These are phyloP conservation scores for Fusarium bactridioides DNA, from an alignment of 2,329 filamentous ascomycete genomes.

Conservation along the genomic window DNA sequence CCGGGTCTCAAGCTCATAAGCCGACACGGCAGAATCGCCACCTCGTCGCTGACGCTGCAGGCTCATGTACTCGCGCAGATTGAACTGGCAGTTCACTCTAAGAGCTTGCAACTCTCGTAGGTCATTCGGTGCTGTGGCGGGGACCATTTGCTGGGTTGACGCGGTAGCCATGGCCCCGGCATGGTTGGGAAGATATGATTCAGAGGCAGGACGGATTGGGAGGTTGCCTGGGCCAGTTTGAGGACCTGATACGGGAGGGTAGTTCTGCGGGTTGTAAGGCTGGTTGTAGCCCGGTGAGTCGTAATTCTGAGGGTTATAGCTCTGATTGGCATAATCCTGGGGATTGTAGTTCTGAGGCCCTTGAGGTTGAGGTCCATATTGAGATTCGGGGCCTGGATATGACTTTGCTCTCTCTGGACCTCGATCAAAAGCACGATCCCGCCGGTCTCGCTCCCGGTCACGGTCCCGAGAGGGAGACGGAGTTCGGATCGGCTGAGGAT, in stretches of 20 bases:
- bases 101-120: constrained; percentile 45
- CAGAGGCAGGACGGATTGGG: constrained; percentile 35
- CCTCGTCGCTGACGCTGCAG: constrained; percentile 44
- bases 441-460: constrained; percentile 15
- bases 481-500: constrained; percentile 41
- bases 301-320: constrained; percentile 32
- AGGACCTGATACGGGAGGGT: constrained; percentile 32
- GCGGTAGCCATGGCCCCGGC: constrained; percentile 31
- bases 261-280: constrained; percentile 33
- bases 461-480: constrained; percentile 34
- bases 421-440: constrained; percentile 15
- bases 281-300: constrained; percentile 29
- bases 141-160: constrained; percentile 27
- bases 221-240: constrained; percentile 27
- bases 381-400: constrained; percentile 31
- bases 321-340: constrained; percentile 28
- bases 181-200: constrained; percentile 33
- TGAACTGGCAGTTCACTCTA: constrained; percentile 47
- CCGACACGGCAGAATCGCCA: constrained; percentile 42
- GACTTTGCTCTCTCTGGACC: constrained; percentile 33
- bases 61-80: constrained; percentile 48
- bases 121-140: constrained; percentile 29
- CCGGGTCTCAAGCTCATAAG: constrained; percentile 52
- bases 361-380: constrained; percentile 28
- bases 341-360: constrained; percentile 20